Percentiles rank a stretch among this genome's conserved stretches.
These are phyloP conservation scores for Rhodotorula sp. DNA, from an alignment of 1,284 basidiomycete genomes.

Conservation along the genomic window DNA sequence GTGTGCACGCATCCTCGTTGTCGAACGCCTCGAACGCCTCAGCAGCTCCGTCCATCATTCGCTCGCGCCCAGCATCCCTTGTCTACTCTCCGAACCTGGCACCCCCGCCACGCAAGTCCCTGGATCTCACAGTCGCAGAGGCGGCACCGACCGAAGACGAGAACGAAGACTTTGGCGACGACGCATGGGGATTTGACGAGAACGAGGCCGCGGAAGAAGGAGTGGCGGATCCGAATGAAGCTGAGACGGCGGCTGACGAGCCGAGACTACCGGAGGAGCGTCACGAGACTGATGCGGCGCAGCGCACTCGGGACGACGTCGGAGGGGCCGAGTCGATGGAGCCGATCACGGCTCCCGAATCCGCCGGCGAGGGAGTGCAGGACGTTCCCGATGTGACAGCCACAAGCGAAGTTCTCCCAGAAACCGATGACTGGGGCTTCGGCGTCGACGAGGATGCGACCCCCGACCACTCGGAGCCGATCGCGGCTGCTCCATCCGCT, in stretches of 20 bases:
- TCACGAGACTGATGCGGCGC: not conserved
- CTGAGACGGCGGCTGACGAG: no score
- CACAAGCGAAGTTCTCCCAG: no score
- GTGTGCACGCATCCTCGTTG: slow-evolving; percentile 12
- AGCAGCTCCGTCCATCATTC: slow-evolving; percentile 5
- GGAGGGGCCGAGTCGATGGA: not conserved
- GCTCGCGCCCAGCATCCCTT: slow-evolving; percentile 22
- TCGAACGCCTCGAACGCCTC: slow-evolving; percentile 18
- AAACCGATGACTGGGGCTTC: slow-evolving; percentile 17
- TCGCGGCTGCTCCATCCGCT: not conserved
- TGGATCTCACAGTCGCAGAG: not conserved
- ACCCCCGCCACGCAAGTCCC: not conserved
- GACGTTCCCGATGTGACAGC: not conserved
- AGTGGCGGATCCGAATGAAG: no score
- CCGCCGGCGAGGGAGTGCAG: not conserved
- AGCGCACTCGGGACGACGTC: not conserved
- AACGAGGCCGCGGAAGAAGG: no score
- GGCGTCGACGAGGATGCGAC: not conserved
- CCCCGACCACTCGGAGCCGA: not conserved
- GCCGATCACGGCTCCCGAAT: not conserved
- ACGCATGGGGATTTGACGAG: slow-evolving; percentile 28
- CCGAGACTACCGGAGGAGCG: no score
- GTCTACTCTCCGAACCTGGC: slow-evolving; percentile 17
- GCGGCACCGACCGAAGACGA: not conserved
- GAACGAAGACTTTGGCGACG: slow-evolving; percentile 7